phyloP scores from a whole-genome alignment of 2,329 filamentous ascomycete genomes.

The Alternaria novae-zelandiae region DNA sequence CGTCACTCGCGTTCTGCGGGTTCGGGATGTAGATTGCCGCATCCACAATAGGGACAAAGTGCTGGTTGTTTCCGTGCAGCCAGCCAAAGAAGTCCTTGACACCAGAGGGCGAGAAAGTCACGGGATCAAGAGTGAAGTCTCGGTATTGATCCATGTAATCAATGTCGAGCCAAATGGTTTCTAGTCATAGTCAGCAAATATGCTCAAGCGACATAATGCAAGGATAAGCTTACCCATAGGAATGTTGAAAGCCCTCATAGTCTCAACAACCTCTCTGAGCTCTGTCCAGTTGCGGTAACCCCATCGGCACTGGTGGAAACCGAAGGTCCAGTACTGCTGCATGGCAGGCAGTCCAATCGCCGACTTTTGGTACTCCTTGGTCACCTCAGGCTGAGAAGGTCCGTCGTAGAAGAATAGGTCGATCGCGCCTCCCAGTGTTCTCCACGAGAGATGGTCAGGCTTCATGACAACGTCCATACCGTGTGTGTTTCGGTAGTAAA shows the following conservation, averaged over 20 bases:
- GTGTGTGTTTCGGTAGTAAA: slow-evolving; percentile 79
- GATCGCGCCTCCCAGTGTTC: slow-evolving; percentile 75
- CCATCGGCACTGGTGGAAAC: slow-evolving; percentile 84
- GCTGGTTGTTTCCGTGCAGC: slow-evolving; percentile 61
- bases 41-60: slow-evolving; percentile 68
- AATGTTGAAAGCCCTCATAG: slow-evolving; percentile 62
- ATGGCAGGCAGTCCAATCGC: slow-evolving; percentile 75
- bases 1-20: slow-evolving; percentile 69
- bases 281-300: slow-evolving; percentile 78
- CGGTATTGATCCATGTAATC: slow-evolving; percentile 56
- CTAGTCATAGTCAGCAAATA: slow-evolving; percentile 5
- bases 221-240: slow-evolving; percentile 49
- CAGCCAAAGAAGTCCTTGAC: slow-evolving; percentile 60
- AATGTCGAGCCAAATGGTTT: slow-evolving; percentile 55
- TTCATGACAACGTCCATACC: slow-evolving; percentile 74
- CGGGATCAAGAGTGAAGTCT: slow-evolving; percentile 64
- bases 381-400: slow-evolving; percentile 71
- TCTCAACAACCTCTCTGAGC: slow-evolving; percentile 63
- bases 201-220: neutral
- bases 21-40: slow-evolving; percentile 75
- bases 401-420: slow-evolving; percentile 83
- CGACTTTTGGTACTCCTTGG: slow-evolving; percentile 71
- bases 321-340: slow-evolving; percentile 80
- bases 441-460: slow-evolving; percentile 72
- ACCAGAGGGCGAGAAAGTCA: slow-evolving; percentile 58